Evolutionary conservation across 2,329 filamentous ascomycete genomes (phyloP).

Genomic region (Penicillium fuscoglaucum): DNA sequence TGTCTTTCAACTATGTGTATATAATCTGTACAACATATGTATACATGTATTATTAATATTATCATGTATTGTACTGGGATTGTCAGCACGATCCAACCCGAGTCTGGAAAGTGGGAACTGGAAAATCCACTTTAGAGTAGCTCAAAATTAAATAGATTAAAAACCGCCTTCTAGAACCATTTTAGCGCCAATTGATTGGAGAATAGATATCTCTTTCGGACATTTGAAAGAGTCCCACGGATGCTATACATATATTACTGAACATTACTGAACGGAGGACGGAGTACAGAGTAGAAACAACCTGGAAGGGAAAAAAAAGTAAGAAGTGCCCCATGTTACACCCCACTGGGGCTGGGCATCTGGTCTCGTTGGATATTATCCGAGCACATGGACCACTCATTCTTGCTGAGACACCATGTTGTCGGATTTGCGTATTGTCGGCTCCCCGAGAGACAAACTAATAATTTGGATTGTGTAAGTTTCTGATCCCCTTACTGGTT

Average conservation of each 20-base stretch:
- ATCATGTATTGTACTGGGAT: constrained; percentile 4
- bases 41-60: neutral
- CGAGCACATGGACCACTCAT: constrained; percentile 6
- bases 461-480: neutral
- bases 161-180: constrained; percentile 26
- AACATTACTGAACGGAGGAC: constrained; percentile 2
- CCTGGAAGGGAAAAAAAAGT: neutral
- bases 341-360: constrained; percentile 7
- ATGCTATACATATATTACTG: neutral
- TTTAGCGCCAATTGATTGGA: constrained; percentile 13
- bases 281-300: neutral
- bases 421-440: neutral
- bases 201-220: neutral
- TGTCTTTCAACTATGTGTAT: neutral
- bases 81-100: constrained; percentile 16
- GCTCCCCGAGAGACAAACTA: neutral
- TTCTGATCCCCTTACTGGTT: neutral
- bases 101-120: constrained; percentile 10
- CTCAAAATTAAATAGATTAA: constrained; percentile 9
- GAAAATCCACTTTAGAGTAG: constrained; percentile 7
- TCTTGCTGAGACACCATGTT: neutral
- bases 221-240: neutral
- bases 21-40: neutral
- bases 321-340: neutral
- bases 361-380: constrained; percentile 20